These are phyloP conservation scores for Blastobotrys elegans DNA, from an alignment of 1,139 yeast species.

Conservation along the genomic window DNA sequence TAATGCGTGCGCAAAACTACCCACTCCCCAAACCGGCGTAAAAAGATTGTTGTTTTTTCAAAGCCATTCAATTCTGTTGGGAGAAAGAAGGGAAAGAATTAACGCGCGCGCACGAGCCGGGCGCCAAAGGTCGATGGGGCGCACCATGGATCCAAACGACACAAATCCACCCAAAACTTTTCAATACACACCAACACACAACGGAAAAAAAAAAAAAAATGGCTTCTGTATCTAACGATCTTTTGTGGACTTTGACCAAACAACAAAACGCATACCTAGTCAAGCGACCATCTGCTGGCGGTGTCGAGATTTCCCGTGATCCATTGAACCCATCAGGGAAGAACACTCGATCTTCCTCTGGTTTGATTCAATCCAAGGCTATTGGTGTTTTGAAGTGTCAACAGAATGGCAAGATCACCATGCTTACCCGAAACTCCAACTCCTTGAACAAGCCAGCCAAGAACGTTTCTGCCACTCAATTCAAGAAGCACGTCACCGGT, in stretches of 20 bases:
- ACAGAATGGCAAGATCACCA: conserved; percentile 36
- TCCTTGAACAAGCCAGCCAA: conserved; percentile 42
- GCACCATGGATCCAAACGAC: not conserved
- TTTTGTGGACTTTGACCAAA: conserved; percentile 48
- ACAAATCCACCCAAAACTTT: not conserved
- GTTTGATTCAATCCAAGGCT: conserved; percentile 46
- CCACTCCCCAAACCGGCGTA: not conserved
- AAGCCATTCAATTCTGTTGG: too few relatives aligned
- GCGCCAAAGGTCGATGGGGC: not conserved
- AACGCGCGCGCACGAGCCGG: too few relatives aligned
- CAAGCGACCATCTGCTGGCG: conserved; percentile 40
- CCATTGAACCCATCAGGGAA: conserved; percentile 45
- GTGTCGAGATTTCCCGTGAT: conserved; percentile 43
- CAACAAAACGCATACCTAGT: conserved; percentile 43
- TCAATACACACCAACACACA: not conserved
- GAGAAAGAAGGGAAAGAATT: too few relatives aligned
- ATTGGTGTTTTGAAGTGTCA: conserved; percentile 36
- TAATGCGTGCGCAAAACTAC: not conserved
- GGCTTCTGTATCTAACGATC: conserved; percentile 34
- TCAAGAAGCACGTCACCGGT: conserved; percentile 41
- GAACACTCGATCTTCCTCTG: conserved; percentile 44
- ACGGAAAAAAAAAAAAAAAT: conserved; percentile 1
- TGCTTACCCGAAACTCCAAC: conserved; percentile 41
- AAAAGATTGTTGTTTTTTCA: not conserved
- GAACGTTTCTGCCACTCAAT: conserved; percentile 35